A percentile compares a stretch with the other conserved stretches of the same genome.
phyloP scores from a whole-genome alignment of 2,329 filamentous ascomycete species.

The Graphiopsis chlorocephala region DNA sequence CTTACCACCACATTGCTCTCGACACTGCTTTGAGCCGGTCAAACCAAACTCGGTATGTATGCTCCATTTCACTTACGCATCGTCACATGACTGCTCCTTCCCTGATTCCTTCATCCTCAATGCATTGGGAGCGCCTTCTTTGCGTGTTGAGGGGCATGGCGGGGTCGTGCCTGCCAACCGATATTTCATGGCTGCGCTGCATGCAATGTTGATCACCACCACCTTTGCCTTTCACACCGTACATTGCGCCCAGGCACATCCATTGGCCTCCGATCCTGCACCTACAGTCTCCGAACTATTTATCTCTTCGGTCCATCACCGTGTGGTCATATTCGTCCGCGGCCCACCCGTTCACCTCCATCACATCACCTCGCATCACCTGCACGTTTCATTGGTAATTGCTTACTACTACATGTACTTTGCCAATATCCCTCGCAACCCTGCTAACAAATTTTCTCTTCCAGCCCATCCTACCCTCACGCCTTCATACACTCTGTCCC shows the following conservation, averaged over 20 bases:
- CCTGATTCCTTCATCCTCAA: neutral
- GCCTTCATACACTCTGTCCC: neutral
- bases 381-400: slow-evolving; percentile 13
- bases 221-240: slow-evolving; percentile 1
- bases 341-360: neutral
- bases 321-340: neutral
- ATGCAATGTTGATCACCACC: slow-evolving; percentile 3
- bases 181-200: slow-evolving; percentile 5
- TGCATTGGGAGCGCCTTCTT: neutral
- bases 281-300: neutral
- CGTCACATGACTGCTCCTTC: neutral
- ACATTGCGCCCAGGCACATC: neutral
- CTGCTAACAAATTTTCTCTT: neutral
- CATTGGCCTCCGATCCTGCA: neutral
- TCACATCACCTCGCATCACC: slow-evolving; percentile 7
- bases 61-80: neutral
- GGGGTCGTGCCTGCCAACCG: slow-evolving; percentile 1
- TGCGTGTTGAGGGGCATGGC: slow-evolving; percentile 8
- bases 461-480: neutral
- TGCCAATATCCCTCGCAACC: neutral
- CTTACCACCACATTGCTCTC: slow-evolving; percentile 2
- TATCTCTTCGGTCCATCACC: neutral
- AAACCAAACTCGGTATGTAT: neutral
- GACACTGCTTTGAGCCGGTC: neutral
- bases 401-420: slow-evolving; percentile 6